Evolutionary conservation across 2,329 filamentous ascomycete species (phyloP).

Genomic region (Plectosphaerella cucumerina): DNA sequence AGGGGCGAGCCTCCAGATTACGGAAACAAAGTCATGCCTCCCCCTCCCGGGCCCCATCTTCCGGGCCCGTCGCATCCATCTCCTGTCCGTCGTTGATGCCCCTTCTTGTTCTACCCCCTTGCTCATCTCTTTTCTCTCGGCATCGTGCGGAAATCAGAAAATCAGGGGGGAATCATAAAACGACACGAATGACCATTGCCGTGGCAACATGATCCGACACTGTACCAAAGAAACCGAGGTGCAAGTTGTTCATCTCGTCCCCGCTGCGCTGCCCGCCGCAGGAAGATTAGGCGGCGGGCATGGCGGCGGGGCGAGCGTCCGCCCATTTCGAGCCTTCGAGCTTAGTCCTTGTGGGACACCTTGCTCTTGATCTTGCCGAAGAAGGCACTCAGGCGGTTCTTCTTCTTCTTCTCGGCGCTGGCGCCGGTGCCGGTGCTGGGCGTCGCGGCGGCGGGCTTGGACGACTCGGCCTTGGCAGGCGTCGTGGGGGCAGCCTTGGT

Average conservation of each 20-base stretch:
- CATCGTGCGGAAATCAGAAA: neutral
- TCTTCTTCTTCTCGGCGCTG: constrained; percentile 53
- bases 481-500: constrained; percentile 11
- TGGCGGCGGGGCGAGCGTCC: neutral
- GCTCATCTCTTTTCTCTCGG: neutral
- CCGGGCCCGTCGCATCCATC: no score
- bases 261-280: neutral
- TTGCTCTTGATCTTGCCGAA: constrained; percentile 54
- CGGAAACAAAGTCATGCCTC: no score
- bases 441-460: constrained; percentile 11
- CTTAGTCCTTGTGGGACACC: constrained; percentile 27
- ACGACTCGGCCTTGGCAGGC: constrained; percentile 10
- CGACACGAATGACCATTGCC: neutral
- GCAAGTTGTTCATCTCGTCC: neutral
- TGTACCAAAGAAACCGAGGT: neutral
- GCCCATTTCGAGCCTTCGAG: neutral
- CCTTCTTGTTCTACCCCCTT: no score
- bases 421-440: constrained; percentile 13
- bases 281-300: neutral
- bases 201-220: neutral
- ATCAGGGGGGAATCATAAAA: constrained; percentile 1
- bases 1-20: no score
- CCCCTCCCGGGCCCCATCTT: no score
- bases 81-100: no score
- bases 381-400: constrained; percentile 59